Percentiles rank a stretch among this genome's conserved stretches.
These are phyloP conservation scores for Hemileccinum rubropunctum DNA, from an alignment of 768 basidiomycete species.

Conservation along the genomic window DNA sequence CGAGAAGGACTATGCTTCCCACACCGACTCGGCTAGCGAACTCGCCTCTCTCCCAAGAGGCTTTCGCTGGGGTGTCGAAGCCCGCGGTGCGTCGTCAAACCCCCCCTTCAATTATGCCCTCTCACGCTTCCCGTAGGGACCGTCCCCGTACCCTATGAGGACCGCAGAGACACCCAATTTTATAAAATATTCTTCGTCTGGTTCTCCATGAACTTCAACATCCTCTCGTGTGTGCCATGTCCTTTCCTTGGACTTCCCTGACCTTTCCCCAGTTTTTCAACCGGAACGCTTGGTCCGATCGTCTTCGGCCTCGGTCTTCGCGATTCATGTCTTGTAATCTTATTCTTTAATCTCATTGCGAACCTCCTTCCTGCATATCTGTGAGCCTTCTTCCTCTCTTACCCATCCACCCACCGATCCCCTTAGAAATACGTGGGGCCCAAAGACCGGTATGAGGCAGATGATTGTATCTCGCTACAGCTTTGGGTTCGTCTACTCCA, in stretches of 20 bases:
- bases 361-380: conserved; percentile 59
- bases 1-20: conserved; percentile 29
- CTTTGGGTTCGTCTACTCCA: conserved; percentile 45
- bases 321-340: conserved; percentile 61
- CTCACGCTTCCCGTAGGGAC: conserved; percentile 38
- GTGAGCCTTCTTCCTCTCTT: conserved; percentile 32
- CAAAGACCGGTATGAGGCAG: conserved; percentile 75
- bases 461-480: conserved; percentile 73
- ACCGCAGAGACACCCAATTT: conserved; percentile 55
- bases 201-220: conserved; percentile 70
- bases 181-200: conserved; percentile 70
- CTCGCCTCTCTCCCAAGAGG: conserved; percentile 8
- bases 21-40: conserved; percentile 12
- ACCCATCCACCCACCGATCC: not conserved
- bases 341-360: conserved; percentile 66
- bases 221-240: conserved; percentile 43
- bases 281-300: conserved; percentile 65
- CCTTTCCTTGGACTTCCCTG: not conserved
- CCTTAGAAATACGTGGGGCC: conserved; percentile 64
- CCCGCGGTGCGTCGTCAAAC: conserved; percentile 20
- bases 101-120: accelerated
- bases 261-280: conserved; percentile 49
- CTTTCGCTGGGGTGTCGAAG: conserved; percentile 34
- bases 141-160: conserved; percentile 46
- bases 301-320: conserved; percentile 59